These are phyloP conservation scores for Lentinula raphanica DNA, from an alignment of 768 basidiomycete species.

Conservation along the genomic window DNA sequence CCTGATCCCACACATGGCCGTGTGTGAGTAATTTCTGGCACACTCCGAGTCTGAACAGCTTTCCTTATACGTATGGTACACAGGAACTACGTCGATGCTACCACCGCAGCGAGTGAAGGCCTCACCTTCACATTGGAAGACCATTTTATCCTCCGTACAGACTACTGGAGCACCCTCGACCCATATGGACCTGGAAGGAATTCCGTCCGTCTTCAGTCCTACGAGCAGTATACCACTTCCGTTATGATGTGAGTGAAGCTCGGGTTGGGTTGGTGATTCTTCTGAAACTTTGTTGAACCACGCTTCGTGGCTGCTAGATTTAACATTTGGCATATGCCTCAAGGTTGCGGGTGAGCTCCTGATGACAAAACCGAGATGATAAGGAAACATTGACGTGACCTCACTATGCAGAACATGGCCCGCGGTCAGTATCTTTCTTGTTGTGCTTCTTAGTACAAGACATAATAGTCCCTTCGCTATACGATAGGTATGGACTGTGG, in stretches of 20 bases:
- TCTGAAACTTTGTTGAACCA: neutral
- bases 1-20: conserved; percentile 56
- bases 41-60: neutral
- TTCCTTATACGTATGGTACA: neutral
- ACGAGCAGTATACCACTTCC: conserved; percentile 30
- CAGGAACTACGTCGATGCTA: conserved; percentile 36
- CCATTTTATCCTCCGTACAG: conserved; percentile 33
- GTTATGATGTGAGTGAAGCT: conserved; percentile 26
- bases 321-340: conserved; percentile 49
- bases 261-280: neutral
- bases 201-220: conserved; percentile 32
- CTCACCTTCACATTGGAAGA: conserved; percentile 34
- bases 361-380: neutral
- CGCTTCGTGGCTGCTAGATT: conserved; percentile 14
- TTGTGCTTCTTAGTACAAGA: neutral
- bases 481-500: neutral
- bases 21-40: conserved; percentile 41
- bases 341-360: conserved; percentile 42
- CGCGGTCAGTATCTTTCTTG: conserved; percentile 45
- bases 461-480: neutral
- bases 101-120: conserved; percentile 33
- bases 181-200: conserved; percentile 31
- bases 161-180: conserved; percentile 28
- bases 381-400: neutral
- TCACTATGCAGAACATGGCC: conserved; percentile 30